These are phyloP conservation scores for Raffaelea ambrosiae DNA, from an alignment of 2,329 filamentous ascomycete species.

Conservation along the genomic window DNA sequence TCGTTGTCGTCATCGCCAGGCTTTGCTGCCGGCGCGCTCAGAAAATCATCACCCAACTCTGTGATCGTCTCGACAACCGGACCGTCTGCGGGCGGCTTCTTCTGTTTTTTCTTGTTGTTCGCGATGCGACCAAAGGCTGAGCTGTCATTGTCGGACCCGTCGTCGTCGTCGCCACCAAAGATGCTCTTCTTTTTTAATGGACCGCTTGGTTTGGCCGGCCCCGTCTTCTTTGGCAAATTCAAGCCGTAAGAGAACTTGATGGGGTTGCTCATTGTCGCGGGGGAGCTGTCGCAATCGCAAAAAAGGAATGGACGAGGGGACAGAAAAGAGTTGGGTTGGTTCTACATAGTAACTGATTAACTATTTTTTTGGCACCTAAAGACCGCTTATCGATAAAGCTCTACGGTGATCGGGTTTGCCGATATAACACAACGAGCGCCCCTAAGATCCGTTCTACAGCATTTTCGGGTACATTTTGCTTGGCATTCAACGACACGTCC, in stretches of 20 bases:
- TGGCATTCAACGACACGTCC: not conserved
- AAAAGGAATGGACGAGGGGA: too few species aligned
- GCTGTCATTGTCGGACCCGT: constrained; percentile 23
- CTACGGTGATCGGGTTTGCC: not conserved
- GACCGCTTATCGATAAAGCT: constrained; percentile 3
- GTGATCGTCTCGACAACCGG: constrained; percentile 47
- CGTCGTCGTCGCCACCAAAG: constrained; percentile 51
- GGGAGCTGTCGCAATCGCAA: not conserved
- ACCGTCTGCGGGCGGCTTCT: constrained; percentile 12
- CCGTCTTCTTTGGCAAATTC: constrained; percentile 21
- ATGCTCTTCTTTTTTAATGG: constrained; percentile 43
- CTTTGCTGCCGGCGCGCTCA: constrained; percentile 17
- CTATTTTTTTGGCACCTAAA: not conserved
- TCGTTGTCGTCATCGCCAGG: constrained; percentile 14
- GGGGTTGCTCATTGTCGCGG: constrained; percentile 5
- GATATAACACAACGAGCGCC: too few species aligned
- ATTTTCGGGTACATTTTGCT: too few species aligned
- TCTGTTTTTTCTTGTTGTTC: not conserved
- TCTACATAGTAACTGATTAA: too few species aligned
- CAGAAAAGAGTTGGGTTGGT: too few species aligned
- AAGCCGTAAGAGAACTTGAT: constrained; percentile 15
- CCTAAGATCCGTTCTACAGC: too few species aligned
- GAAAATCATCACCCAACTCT: constrained; percentile 45
- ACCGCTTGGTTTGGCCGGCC: constrained; percentile 50
- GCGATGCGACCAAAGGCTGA: constrained; percentile 5